These are phyloP conservation scores for Debaryomycetaceae sp. DNA, from an alignment of 1,139 yeast genomes.

Conservation along the genomic window DNA sequence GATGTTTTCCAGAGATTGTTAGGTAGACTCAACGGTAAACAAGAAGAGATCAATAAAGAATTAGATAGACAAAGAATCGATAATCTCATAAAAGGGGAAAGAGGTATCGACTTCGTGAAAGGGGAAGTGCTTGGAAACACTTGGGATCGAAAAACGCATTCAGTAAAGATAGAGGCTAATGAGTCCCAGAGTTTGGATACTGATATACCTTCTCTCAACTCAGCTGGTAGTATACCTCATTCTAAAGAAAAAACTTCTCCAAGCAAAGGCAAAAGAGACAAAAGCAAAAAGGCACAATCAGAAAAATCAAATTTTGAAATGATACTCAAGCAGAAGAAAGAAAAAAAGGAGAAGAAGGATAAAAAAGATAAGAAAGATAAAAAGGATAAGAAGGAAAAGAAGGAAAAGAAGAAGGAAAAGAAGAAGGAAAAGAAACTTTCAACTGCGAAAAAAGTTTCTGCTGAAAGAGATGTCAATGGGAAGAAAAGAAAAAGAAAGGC, in stretches of 20 bases:
- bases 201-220: neutral
- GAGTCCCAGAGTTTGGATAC: neutral
- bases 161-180: too few species aligned
- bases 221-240: too few species aligned
- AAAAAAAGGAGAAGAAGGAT: constrained; percentile 8
- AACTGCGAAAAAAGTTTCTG: constrained; percentile 21
- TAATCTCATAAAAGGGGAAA: constrained; percentile 67
- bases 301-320: too few species aligned
- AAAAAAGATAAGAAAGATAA: constrained; percentile 15
- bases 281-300: too few species aligned
- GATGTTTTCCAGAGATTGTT: constrained; percentile 90
- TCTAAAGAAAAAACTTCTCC: constrained; percentile 2
- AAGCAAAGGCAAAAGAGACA: constrained; percentile 1
- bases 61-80: constrained; percentile 66
- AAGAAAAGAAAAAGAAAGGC: constrained; percentile 17
- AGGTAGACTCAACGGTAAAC: constrained; percentile 82
- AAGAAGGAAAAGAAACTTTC: constrained; percentile 27
- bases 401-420: constrained; percentile 27
- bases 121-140: constrained; percentile 85
- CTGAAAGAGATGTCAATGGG: constrained; percentile 9
- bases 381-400: constrained; percentile 20
- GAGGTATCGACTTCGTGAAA: constrained; percentile 83
- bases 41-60: constrained; percentile 54
- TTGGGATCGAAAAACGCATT: constrained; percentile 61
- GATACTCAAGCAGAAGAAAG: constrained; percentile 3